A percentile compares a stretch with the other conserved stretches of the same genome.
Evolutionary conservation across 805 yeast genomes (phyloP).

Genomic region (Nematodospora valgi): DNA sequence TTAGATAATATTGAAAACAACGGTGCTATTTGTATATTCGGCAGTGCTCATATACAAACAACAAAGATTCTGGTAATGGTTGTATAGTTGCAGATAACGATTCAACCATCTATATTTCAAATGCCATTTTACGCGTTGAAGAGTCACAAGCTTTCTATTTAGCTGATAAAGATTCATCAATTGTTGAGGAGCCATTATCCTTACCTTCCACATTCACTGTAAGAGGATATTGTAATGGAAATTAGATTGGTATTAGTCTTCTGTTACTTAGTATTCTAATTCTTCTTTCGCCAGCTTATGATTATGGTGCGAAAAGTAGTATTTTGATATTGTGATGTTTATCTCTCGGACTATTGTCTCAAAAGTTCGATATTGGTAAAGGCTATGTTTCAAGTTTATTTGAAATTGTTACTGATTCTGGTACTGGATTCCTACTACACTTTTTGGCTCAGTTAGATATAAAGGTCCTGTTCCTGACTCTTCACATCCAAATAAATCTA

Average conservation of each 20-base stretch:
- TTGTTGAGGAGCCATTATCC: constrained; percentile 7
- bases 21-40: constrained; percentile 25
- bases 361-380: constrained; percentile 5
- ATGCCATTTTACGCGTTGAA: constrained; percentile 8
- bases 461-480: too few relatives aligned
- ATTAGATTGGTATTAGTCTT: constrained; percentile 9
- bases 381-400: constrained; percentile 1
- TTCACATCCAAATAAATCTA: too few relatives aligned
- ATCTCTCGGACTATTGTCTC: neutral
- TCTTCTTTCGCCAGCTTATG: constrained; percentile 1
- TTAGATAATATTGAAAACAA: constrained; percentile 12
- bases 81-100: constrained; percentile 19
- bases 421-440: constrained; percentile 16
- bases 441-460: constrained; percentile 14
- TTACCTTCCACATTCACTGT: constrained; percentile 11
- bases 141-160: constrained; percentile 14
- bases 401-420: constrained; percentile 7
- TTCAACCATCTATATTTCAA: constrained; percentile 10
- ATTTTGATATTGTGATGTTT: constrained; percentile 1
- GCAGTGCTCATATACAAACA: constrained; percentile 19
- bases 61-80: constrained; percentile 24
- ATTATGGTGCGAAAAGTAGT: constrained; percentile 1
- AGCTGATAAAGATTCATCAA: constrained; percentile 10
- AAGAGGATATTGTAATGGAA: constrained; percentile 19
- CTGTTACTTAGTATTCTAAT: too few relatives aligned